Base-by-base conservation (phyloP, 2,329 filamentous ascomycete species). In the Aspergillus brunneoviolaceus region DNA sequence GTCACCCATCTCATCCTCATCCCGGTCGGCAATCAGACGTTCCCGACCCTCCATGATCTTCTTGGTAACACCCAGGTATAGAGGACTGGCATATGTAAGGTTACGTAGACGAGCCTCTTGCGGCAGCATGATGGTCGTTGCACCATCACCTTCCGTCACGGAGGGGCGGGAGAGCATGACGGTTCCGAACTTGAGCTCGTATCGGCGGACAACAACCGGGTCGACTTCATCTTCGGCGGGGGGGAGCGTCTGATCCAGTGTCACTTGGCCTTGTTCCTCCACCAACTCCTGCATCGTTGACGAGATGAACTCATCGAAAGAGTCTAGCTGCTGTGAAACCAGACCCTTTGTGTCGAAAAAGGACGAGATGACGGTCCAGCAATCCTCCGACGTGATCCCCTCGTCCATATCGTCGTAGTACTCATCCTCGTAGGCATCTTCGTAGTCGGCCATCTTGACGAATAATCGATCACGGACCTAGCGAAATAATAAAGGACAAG, bases 261-360 rank as follows among this genome's bases (percentile, higher is more conserved):
- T 92, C 63, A 98, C 89, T 66, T 89, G 87, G 47, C 91, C 91
- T 74, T 96, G 94, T 76, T 98, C 95, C 70, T 92, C 89, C 61
- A 99, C 90, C 61, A 99, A 87, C 70, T 96, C 91, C 73, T 98
- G 93, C 78, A 99, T 94, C 0, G 93, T 97, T 23, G 91, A 92
- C 61, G 89, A 88, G 59, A 95, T 93, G 72, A 99, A 99, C 74
- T 98, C 93, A 79, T 99, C 92, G 79, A 96, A 99, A 0, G 96
- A 99, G 76, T 98, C 94, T 64, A 98, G 88, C 81, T 99, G 95
- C 79, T 99, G 94, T 16, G 95, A 96, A 23, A 96, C 95, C 33
- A 99, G 85, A 71, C 95, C 94, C 79, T 98, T 99, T 64, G 88
- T 86, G 69, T 97, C 92, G 80, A 99, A 99, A 82, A 97, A 98